Evolutionary conservation across 2,329 filamentous ascomycete species (phyloP), one percentile per base, ranked within the genome.

Genomic region (Penicillium olsonii): DNA sequence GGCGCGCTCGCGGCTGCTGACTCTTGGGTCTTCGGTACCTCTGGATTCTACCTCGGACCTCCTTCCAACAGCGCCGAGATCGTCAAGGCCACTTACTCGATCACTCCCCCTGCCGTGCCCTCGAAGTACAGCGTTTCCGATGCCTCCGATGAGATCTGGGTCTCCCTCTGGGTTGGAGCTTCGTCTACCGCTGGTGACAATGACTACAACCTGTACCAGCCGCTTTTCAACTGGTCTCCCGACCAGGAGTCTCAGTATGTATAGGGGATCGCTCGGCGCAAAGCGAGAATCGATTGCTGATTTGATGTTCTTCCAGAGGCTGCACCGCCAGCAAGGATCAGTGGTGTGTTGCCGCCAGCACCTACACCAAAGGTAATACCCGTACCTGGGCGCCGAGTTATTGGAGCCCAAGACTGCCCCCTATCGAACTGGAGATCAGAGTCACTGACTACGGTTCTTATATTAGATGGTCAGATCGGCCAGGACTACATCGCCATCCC

Each of bases 301-400:
- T 14, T 3, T n/a, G 3, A 14, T 31, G 29, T 31, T 7, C 10
- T 31, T 15, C 4, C 31, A 58, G 56, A 37, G 54, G 54, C 4
- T 58, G 56, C 39, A 37, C 56, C 19, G 56, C 56, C 8, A 38
- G 26, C 2, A 33, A 17, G 19, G 26, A 53, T 5, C 46, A 58
- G 34, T 59, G 56, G 56, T 59, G 56, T 44, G 54, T 57, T 24
- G 56, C 54, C 26, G 56, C 54, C 5, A 57, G 54, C 42, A 59
- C 56, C 12, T 59, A 55, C 33, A 59, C 56, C 17, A 52, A 54
- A 14, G 33, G 56, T 56, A 22, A 48, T 51, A 29, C 3, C 17
- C 7, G n/a, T 22, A 29, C 12, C 12, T 14, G 9, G 4, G n/a
- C n/a, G n/a, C n/a, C n/a, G 22, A 24, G 22, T 24, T 24, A 24